Evolutionary conservation across 2,329 filamentous ascomycete genomes (phyloP).

Genomic region (Botrytis cinerea): DNA sequence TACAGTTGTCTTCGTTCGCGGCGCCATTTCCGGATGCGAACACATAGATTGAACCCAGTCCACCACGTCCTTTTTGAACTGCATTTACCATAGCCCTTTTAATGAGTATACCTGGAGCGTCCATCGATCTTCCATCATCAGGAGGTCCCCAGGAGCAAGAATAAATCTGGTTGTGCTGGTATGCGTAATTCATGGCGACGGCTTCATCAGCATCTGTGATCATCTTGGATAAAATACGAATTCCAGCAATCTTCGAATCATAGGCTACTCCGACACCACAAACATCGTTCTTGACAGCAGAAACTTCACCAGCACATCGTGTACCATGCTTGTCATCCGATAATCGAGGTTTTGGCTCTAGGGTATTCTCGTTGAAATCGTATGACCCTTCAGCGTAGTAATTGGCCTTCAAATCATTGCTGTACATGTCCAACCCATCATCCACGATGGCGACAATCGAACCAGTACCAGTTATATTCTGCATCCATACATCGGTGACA

Average conservation of each 20-base stretch:
- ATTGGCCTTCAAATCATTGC: conserved; percentile 86
- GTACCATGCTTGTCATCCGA: conserved; percentile 89
- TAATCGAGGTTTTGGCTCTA: conserved; percentile 79
- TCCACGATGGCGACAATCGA: conserved; percentile 92
- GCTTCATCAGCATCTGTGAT: conserved; percentile 95
- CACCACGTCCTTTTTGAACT: conserved; percentile 80
- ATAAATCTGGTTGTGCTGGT: conserved; percentile 91
- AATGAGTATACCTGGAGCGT: conserved; percentile 86
- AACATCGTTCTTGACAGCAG: conserved; percentile 86
- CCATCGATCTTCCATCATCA: conserved; percentile 92
- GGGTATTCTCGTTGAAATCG: conserved; percentile 87
- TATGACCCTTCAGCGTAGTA: conserved; percentile 92
- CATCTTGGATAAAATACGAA: conserved; percentile 87
- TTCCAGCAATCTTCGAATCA: conserved; percentile 83
- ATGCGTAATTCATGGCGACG: conserved; percentile 87
- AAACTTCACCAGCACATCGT: conserved; percentile 90
- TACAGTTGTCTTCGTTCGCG: conserved; percentile 87
- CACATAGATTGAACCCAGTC: conserved; percentile 88
- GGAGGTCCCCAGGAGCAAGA: conserved; percentile 98
- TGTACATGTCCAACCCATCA: conserved; percentile 95
- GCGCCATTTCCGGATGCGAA: conserved; percentile 97
- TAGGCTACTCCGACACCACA: conserved; percentile 97
- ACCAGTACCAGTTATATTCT: conserved; percentile 87
- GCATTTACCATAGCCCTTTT: conserved; percentile 88
- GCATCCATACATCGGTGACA: conserved; percentile 88